These are phyloP conservation scores for Huntiella abstrusa DNA, from an alignment of 2,329 filamentous ascomycete species.

Conservation along the genomic window DNA sequence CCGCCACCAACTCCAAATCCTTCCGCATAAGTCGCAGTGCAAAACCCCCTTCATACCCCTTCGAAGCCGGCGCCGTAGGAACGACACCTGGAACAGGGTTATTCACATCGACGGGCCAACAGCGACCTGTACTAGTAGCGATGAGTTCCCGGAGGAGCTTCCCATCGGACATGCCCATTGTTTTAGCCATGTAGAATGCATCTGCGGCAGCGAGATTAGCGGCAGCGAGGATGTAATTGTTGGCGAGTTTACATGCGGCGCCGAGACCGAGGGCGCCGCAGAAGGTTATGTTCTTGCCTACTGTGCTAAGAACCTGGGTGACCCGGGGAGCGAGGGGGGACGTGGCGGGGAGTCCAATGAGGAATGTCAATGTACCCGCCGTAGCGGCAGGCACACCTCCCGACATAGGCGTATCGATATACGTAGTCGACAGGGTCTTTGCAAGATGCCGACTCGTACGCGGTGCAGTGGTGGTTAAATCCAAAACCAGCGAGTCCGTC, in stretches of 20 bases:
- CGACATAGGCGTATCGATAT: conserved; percentile 93
- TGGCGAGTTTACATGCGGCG: conserved; percentile 80
- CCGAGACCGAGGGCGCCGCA: conserved; percentile 73
- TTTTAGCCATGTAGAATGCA: conserved; percentile 46
- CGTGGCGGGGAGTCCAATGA: conserved; percentile 56
- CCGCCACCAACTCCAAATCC: conserved; percentile 53
- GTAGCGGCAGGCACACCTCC: conserved; percentile 83
- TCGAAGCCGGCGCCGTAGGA: conserved; percentile 51
- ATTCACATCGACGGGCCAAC: conserved; percentile 92
- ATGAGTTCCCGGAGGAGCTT: conserved; percentile 60
- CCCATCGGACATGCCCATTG: conserved; percentile 38
- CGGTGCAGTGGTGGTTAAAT: not conserved
- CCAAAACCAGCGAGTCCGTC: too few relatives aligned
- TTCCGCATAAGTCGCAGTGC: conserved; percentile 65
- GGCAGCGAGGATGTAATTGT: conserved; percentile 89
- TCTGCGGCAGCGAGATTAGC: conserved; percentile 64
- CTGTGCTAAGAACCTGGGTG: conserved; percentile 51
- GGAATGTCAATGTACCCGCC: conserved; percentile 81
- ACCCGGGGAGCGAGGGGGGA: conserved; percentile 37
- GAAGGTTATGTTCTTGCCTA: conserved; percentile 76
- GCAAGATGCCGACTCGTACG: not conserved
- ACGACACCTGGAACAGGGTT: conserved; percentile 83
- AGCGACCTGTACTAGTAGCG: conserved; percentile 83
- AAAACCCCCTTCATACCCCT: conserved; percentile 63
- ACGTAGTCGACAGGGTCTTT: conserved; percentile 23